Conservation (phyloP, 805 yeast genomes). For the Lachancea nothofagi region DNA sequence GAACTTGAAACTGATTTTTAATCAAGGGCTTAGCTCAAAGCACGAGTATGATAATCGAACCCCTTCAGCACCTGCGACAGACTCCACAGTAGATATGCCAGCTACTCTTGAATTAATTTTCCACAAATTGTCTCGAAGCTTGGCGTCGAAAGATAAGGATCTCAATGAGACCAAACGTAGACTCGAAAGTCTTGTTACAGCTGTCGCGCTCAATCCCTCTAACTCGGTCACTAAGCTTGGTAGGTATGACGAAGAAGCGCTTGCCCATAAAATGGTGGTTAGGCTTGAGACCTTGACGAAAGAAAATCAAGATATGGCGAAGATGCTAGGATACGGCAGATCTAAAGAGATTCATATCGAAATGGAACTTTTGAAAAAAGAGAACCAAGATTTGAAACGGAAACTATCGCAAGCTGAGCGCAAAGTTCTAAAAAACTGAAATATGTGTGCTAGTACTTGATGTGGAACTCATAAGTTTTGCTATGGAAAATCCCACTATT, state of each 20-base stretch:
- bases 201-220: conserved; percentile 46
- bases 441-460: neutral
- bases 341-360: conserved; percentile 66
- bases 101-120: conserved; percentile 42
- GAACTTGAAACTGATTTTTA: conserved; percentile 29
- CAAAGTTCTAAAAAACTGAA: conserved; percentile 1
- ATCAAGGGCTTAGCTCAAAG: conserved; percentile 36
- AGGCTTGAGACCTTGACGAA: conserved; percentile 54
- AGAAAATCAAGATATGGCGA: conserved; percentile 66
- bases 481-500: too few species aligned
- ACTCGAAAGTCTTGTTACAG: conserved; percentile 57
- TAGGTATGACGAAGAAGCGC: conserved; percentile 65
- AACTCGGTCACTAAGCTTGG: conserved; percentile 47
- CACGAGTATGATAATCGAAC: conserved; percentile 22
- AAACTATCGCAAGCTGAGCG: conserved; percentile 9
- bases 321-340: conserved; percentile 71
- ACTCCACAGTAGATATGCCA: conserved; percentile 36
- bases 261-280: conserved; percentile 65
- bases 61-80: conserved; percentile 7
- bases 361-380: conserved; percentile 51
- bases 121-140: conserved; percentile 41
- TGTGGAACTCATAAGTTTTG: too few species aligned
- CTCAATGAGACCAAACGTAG: conserved; percentile 55
- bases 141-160: conserved; percentile 45
- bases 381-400: conserved; percentile 43